Conservation (phyloP, 148 eudicot species). For the Chenopodium suecicum region DNA sequence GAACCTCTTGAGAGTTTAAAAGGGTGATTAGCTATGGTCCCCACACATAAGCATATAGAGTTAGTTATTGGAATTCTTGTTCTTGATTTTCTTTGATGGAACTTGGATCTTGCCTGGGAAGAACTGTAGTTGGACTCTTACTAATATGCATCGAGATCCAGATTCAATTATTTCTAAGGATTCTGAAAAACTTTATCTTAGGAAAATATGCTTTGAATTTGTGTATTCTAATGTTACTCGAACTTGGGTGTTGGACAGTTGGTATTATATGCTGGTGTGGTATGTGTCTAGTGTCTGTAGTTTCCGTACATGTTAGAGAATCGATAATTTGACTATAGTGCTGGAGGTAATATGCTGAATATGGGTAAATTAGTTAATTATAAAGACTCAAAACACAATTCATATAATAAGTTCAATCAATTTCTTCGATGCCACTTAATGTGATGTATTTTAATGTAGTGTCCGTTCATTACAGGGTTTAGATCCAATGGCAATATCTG, state of each 20-base stretch:
- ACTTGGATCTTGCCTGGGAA: not conserved
- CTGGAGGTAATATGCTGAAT: too few species aligned
- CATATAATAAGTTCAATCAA: not conserved
- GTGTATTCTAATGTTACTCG: conserved; percentile 2
- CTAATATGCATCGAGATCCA: not conserved
- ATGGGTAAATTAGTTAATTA: not conserved
- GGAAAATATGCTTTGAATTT: not conserved
- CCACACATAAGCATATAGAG: not conserved
- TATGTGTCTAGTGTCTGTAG: too few species aligned
- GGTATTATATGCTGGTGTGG: not conserved
- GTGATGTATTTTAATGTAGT: not conserved
- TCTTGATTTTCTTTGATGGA: not conserved
- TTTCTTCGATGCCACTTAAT: not conserved
- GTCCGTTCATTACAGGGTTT: conserved; percentile 48
- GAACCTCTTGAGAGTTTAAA: not conserved
- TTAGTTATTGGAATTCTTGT: not conserved
- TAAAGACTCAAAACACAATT: not conserved
- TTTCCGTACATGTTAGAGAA: not conserved
- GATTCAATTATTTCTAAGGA: not conserved
- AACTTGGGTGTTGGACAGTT: not conserved
- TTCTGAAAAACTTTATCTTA: too few species aligned
- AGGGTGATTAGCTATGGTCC: conserved; percentile 11
- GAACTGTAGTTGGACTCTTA: not conserved
- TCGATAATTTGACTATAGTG: too few species aligned
- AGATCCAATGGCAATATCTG: conserved; percentile 76